phyloP scores from a whole-genome alignment of 2,329 filamentous ascomycete species.

The Aureobasidium pullulans region DNA sequence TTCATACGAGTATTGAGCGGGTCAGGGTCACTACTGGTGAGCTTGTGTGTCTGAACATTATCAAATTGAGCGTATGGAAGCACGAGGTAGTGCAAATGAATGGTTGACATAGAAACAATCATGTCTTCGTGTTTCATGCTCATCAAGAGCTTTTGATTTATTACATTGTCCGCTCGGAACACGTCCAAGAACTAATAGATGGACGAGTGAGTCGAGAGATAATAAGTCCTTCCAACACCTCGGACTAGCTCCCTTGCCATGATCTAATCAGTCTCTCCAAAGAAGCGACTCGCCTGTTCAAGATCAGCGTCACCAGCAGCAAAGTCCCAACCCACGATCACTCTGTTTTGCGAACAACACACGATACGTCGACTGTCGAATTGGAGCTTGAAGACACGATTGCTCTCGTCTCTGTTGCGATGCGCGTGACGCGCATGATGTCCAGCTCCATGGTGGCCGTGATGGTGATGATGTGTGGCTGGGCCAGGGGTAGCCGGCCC shows the following conservation, averaged over 20 bases:
- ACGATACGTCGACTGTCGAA: conserved; percentile 91
- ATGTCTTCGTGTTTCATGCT: background rate
- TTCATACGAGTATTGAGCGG: background rate
- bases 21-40: background rate
- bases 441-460: conserved; percentile 1
- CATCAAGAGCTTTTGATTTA: background rate
- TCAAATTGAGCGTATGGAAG: background rate
- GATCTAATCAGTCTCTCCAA: conserved; percentile 16
- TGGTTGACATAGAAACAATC: background rate
- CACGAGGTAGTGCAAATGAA: too few species aligned
- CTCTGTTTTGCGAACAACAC: conserved; percentile 84
- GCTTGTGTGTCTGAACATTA: background rate
- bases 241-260: background rate
- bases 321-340: conserved; percentile 98
- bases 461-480: conserved; percentile 7
- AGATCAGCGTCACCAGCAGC: conserved; percentile 71
- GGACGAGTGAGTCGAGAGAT: background rate
- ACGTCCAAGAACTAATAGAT: background rate
- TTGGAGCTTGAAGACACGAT: conserved; percentile 88
- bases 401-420: conserved; percentile 33
- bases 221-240: background rate
- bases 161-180: background rate
- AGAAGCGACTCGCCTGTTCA: conserved; percentile 21
- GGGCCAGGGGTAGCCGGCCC: conserved; percentile 5
- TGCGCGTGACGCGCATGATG: conserved; percentile 4